These are phyloP conservation scores for Rubia yunnanensis DNA, from an alignment of 257 asterid genomes.

Conservation along the genomic window DNA sequence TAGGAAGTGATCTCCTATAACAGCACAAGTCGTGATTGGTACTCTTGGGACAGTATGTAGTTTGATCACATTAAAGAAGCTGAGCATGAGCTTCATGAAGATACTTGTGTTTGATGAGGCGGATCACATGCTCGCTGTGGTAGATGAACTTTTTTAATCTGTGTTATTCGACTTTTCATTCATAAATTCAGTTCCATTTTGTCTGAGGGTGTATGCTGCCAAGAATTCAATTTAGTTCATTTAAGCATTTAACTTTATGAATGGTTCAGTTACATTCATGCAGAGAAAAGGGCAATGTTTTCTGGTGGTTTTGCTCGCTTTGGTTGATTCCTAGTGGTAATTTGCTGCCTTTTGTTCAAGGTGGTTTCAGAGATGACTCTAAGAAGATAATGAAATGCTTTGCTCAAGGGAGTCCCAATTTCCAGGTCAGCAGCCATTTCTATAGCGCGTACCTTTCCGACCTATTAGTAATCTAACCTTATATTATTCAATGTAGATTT, in stretches of 20 bases:
- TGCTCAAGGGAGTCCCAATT: slow-evolving; percentile 32
- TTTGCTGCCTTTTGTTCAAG: slow-evolving; percentile 24
- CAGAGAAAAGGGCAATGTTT: neutral
- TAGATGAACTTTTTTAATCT: slow-evolving; percentile 10
- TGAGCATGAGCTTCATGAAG: slow-evolving; percentile 67
- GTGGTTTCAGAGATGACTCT: slow-evolving; percentile 77
- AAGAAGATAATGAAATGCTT: slow-evolving; percentile 58
- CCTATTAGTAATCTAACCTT: neutral
- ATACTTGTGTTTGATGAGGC: slow-evolving; percentile 96
- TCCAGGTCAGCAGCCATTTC: slow-evolving; percentile 55
- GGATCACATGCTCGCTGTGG: slow-evolving; percentile 96
- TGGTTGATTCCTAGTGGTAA: neutral
- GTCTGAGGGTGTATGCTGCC: neutral
- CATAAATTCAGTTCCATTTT: no score
- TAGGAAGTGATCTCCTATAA: slow-evolving; percentile 47
- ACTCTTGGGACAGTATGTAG: slow-evolving; percentile 83
- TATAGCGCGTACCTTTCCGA: neutral
- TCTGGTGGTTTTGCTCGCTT: neutral
- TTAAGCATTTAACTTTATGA: neutral
- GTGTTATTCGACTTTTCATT: neutral
- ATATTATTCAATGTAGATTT: neutral
- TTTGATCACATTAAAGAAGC: slow-evolving; percentile 65
- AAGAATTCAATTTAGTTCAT: neutral
- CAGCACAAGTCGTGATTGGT: slow-evolving; percentile 79
- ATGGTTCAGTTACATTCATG: neutral